Conservation (phyloP, 2,329 filamentous ascomycete species). For the Ophiocordyceps sinensis region DNA sequence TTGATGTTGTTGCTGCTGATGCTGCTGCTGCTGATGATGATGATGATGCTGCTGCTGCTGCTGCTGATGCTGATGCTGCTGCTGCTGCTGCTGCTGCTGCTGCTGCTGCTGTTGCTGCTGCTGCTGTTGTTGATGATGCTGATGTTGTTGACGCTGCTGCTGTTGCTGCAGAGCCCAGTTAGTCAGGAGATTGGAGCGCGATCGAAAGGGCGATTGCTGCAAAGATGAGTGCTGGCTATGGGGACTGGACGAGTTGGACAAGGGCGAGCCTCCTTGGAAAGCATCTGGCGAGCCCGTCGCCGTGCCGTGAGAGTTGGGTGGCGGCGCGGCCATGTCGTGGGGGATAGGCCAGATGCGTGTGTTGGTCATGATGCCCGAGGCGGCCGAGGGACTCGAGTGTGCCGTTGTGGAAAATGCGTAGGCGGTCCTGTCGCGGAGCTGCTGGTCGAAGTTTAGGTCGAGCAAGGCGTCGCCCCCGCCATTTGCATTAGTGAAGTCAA, state of each 20-base stretch:
- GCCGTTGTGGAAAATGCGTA: constrained; percentile 13
- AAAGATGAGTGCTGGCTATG: constrained; percentile 33
- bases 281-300: constrained; percentile 37
- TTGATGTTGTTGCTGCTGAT: constrained; percentile 8
- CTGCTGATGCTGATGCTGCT: constrained; percentile 26
- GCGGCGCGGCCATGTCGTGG: constrained; percentile 34
- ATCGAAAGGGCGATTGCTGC: constrained; percentile 41
- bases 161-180: constrained; percentile 46
- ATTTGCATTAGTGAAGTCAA: constrained; percentile 42
- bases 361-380: constrained; percentile 20
- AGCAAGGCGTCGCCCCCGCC: constrained; percentile 43
- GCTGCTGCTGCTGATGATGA: constrained; percentile 19
- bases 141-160: constrained; percentile 27
- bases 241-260: constrained; percentile 36
- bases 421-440: constrained; percentile 39
- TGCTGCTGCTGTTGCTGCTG: constrained; percentile 1
- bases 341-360: constrained; percentile 33
- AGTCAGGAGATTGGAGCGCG: constrained; percentile 35
- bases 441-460: constrained; percentile 45
- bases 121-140: constrained; percentile 13
- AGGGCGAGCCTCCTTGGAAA: constrained; percentile 30
- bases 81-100: constrained; percentile 16
- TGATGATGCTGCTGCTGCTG: constrained; percentile 15
- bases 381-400: constrained; percentile 18
- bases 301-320: constrained; percentile 25